Evolutionary conservation across 164 flowering plant species (phyloP), one percentile per base, ranked within the genome.

Genomic region (Magnolia sinica): DNA sequence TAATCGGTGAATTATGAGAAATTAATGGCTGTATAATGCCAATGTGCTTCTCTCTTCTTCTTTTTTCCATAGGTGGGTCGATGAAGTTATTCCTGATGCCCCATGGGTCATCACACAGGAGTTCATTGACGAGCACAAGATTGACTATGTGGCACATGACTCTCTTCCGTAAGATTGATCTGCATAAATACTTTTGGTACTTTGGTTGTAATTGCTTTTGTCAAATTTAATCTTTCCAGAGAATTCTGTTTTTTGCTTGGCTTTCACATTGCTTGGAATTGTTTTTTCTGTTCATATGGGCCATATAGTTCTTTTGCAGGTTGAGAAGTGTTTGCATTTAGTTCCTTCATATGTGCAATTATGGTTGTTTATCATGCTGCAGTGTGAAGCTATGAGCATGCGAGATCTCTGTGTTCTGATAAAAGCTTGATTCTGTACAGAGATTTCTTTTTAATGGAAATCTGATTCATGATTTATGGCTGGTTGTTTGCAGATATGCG

Each of bases 71-170:
- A 96, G 98, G 87, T 96, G 99, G 99, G 99, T 96, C 64, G 98
- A 96, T 82, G 99, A 96, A 88, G 98, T 96, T 74, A 92, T 96
- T 81, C 97, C 99, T 23, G 93, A 92, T 87, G 99, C 99, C 1
- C 99, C 99, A 14, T 96, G 98, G 99, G 99, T 96, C 68, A 61
- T 92, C 52, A 77, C 82, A 13, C 86, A 85, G 75, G 99, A 94
- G 69, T 96, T 96, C 81, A 85, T 96, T 75, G 98, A 96, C 83
- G 90, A 92, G 82, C 95, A 96, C 78, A 67, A 86, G 7, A 96
- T 96, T 75, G 99, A 92, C 78, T 94, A 74, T 81, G 99, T 96
- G 73, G 99, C 99, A 5, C 99, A 96, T 73, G 99, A 96, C 72
- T 86, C 99, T 66, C 98, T 96, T 76, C 98, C 98, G 99, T 96